Evolutionary conservation across 345 rosid species (phyloP).

Genomic region (Theobroma cacao): DNA sequence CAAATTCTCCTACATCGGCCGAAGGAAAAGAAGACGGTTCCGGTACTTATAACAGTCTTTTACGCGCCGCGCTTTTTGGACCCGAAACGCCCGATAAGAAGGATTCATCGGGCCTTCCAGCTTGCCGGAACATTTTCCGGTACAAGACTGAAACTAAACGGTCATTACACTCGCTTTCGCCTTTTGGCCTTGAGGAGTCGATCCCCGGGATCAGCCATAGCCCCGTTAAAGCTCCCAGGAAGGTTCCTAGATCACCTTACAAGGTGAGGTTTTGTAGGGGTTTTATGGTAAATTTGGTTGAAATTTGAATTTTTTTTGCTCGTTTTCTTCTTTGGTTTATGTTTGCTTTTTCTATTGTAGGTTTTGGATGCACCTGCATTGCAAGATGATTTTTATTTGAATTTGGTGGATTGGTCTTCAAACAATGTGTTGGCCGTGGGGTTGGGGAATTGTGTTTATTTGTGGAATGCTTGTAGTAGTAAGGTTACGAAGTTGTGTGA

Average conservation of each 20-base stretch:
- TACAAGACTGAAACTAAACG: conserved; percentile 77
- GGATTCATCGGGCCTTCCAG: conserved; percentile 37
- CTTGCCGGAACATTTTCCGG: conserved; percentile 70
- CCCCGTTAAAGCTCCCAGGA: conserved; percentile 80
- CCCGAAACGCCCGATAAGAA: conserved; percentile 77
- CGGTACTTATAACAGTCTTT: conserved; percentile 62
- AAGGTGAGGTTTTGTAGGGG: conserved; percentile 47
- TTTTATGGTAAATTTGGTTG: conserved; percentile 7
- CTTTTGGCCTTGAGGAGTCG: conserved; percentile 62
- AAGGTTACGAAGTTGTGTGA: conserved; percentile 98
- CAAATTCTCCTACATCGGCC: conserved; percentile 32
- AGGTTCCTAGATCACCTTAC: conserved; percentile 83
- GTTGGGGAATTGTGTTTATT: conserved; percentile 86
- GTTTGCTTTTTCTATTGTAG: conserved; percentile 31
- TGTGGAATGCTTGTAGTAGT: conserved; percentile 99
- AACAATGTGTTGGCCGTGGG: conserved; percentile 95
- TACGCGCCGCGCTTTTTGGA: conserved; percentile 74
- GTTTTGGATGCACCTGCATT: conserved; percentile 97
- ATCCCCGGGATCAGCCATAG: conserved; percentile 56
- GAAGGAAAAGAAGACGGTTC: conserved; percentile 73
- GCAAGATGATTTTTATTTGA: conserved; percentile 99
- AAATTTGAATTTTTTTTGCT: neutral
- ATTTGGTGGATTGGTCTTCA: conserved; percentile 97
- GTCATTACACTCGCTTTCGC: conserved; percentile 61
- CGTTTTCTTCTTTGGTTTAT: neutral